Conservation (phyloP, 495 filamentous ascomycete genomes). For the Neurospora sp. region DNA sequence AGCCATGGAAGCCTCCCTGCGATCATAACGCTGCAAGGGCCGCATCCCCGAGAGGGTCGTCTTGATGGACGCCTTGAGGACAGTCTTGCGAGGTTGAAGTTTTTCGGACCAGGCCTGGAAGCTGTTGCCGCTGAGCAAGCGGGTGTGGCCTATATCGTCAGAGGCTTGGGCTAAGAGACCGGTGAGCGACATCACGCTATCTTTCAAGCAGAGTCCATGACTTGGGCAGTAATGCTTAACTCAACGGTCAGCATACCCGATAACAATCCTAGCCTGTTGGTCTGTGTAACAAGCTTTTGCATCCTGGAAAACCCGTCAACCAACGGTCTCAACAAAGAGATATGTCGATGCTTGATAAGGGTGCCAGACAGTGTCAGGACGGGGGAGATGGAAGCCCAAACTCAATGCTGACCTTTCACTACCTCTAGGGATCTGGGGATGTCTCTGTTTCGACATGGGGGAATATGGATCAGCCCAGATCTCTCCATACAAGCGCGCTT, state of each 20-base stretch:
- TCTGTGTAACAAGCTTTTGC: neutral
- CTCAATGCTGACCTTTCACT: neutral
- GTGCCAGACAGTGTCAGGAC: neutral
- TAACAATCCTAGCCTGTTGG: neutral
- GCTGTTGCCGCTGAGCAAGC: neutral
- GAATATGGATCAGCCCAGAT: neutral
- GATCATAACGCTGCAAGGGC: constrained; percentile 23
- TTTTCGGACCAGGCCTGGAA: neutral
- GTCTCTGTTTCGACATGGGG: neutral
- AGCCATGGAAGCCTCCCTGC: constrained; percentile 11
- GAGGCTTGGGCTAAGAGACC: neutral
- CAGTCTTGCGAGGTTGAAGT: constrained; percentile 3
- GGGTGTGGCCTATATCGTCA: neutral
- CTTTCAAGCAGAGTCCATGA: neutral
- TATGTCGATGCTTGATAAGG: neutral
- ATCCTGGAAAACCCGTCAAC: neutral
- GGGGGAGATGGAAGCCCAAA: neutral
- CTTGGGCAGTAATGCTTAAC: neutral
- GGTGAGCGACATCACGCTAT: neutral
- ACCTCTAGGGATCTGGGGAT: neutral
- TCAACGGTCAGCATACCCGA: neutral
- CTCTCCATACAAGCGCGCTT: neutral
- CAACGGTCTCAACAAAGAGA: neutral
- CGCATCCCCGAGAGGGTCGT: neutral
- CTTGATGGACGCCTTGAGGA: neutral